Evolutionary conservation across 2,329 filamentous ascomycete species (phyloP), one percentile per base, ranked within the genome.

Genomic region (Colletotrichum navitas): DNA sequence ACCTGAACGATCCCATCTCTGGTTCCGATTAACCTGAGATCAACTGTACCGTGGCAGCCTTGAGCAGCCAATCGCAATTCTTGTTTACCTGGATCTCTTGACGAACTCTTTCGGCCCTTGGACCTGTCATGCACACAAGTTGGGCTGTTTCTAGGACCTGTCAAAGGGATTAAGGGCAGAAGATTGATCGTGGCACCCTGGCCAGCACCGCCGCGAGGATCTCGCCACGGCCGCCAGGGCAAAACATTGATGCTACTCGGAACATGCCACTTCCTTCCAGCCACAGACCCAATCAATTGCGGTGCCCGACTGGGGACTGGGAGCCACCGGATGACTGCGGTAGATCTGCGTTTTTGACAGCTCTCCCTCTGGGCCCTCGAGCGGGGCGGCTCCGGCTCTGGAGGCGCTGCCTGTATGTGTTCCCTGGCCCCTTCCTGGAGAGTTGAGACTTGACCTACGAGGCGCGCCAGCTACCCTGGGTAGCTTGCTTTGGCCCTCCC

Each of bases 11-110:
- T 74, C 75, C 70, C 69, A 65, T 69, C 64, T 74, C 11, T 71
- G 72, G 67, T 68, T 58, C 72, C 71, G 73, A 74, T 74, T 71
- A 55, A 72, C 73, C 67, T 71, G 59, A 74, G 73, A 74, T 74
- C 71, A 74, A 66, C 68, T 56, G 54, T 63, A 61, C 60, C 61
- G 58, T 74, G 71, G 63, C 73, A 69, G 75, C 74, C 71, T 63
- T 71, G 66, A 63, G 59, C 66, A 71, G 55, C 76, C 76, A 76
- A 77, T 77, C 74, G 76, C 76, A 74, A 71, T 47, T 56, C 41
- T 47, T 39, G 59, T 61, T 71, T 65, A 24, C 63, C 63, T 66
- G 73, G 73, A 74, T 74, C 71, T 66, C 65, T 41, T 51, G 52
- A 71, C 61, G 67, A 72, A 71, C 70, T 55, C 66, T 72, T 66